Conservation (phyloP, 202 grass and related monocot species). For the Saccharum hybrid region DNA sequence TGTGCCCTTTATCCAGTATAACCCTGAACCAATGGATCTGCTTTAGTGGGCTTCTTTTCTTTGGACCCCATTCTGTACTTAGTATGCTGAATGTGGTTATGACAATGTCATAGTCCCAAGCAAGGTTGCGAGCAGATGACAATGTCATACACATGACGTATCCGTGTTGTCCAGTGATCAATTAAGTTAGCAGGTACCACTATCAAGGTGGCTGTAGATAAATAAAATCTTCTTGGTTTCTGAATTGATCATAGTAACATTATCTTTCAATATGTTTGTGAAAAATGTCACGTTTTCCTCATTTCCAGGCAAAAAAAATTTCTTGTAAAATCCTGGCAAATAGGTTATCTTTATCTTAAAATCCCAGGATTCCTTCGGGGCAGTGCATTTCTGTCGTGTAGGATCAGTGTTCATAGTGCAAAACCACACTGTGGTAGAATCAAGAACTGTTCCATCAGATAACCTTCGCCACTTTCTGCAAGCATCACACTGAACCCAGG, state of each 20-base stretch:
- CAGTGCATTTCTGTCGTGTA: conserved; percentile 63
- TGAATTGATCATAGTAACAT: conserved; percentile 65
- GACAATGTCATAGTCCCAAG: conserved; percentile 97
- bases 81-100: conserved; percentile 93
- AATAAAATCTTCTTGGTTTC: conserved; percentile 89
- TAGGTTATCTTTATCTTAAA: conserved; percentile 62
- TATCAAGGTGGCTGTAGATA: conserved; percentile 90
- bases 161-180: conserved; percentile 94
- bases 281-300: conserved; percentile 84
- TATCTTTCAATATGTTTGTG: conserved; percentile 73
- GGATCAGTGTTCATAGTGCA: conserved; percentile 90
- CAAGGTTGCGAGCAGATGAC: conserved; percentile 76
- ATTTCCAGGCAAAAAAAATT: conserved; percentile 64
- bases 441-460: conserved; percentile 54
- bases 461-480: conserved; percentile 92
- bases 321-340: conserved; percentile 90
- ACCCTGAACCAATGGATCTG: conserved; percentile 96
- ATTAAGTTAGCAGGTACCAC: conserved; percentile 95
- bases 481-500: conserved; percentile 92
- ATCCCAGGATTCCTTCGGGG: conserved; percentile 72
- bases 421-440: conserved; percentile 81
- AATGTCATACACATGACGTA: conserved; percentile 67
- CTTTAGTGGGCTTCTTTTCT: conserved; percentile 83
- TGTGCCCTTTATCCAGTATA: conserved; percentile 96
- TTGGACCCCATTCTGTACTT: conserved; percentile 85